Conservation (phyloP, 768 basidiomycete genomes). For the Jaapia argillacea region DNA sequence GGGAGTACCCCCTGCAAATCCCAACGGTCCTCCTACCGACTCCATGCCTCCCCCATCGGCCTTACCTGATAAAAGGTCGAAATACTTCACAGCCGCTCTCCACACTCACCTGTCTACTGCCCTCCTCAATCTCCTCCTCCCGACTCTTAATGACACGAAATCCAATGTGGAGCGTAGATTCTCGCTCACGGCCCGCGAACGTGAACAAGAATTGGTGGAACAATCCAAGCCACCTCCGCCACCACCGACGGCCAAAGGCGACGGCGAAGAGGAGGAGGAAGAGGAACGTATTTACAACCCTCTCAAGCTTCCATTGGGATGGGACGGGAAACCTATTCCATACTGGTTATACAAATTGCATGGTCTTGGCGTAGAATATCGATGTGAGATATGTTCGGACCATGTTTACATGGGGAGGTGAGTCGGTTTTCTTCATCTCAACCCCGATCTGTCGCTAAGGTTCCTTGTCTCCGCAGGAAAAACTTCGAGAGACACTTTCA, state of each 20-base stretch:
- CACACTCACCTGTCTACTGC: slow-evolving; percentile 61
- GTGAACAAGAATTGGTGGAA: slow-evolving; percentile 87
- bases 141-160: slow-evolving; percentile 79
- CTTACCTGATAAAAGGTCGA: slow-evolving; percentile 25
- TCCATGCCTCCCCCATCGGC: slow-evolving; percentile 19
- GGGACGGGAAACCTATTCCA: slow-evolving; percentile 99
- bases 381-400: slow-evolving; percentile 96
- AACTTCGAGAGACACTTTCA: slow-evolving; percentile 97
- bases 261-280: slow-evolving; percentile 80
- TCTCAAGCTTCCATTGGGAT: slow-evolving; percentile 89
- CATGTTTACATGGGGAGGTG: slow-evolving; percentile 95
- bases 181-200: slow-evolving; percentile 94
- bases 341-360: slow-evolving; percentile 99
- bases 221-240: slow-evolving; percentile 42
- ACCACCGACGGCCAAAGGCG: slow-evolving; percentile 30
- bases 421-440: slow-evolving; percentile 12
- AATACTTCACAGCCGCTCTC: slow-evolving; percentile 56
- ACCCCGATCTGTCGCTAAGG: not conserved
- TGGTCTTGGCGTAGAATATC: slow-evolving; percentile 95
- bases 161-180: slow-evolving; percentile 94
- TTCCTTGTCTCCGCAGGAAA: slow-evolving; percentile 42
- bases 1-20: slow-evolving; percentile 39
- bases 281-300: slow-evolving; percentile 98
- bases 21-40: slow-evolving; percentile 41
- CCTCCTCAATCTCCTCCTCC: slow-evolving; percentile 53